Conservation (phyloP, 2,329 filamentous ascomycete genomes). For the Helicocarpus griseus region DNA sequence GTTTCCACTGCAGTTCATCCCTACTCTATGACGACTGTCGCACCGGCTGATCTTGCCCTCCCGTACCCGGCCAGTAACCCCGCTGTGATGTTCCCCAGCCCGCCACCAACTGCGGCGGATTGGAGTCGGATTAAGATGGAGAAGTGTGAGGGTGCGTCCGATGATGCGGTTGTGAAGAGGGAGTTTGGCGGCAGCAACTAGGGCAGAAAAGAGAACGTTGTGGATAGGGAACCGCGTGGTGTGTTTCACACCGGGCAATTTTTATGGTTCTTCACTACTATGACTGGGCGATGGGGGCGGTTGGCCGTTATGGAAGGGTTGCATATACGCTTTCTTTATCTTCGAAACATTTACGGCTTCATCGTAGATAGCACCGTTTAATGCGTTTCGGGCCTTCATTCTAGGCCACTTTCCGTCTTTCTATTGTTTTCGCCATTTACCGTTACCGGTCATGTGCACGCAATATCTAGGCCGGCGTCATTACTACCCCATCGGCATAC, state of each 20-base stretch:
- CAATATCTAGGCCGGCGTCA: too few species aligned
- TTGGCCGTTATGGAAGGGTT: too few species aligned
- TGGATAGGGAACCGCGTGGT: background rate
- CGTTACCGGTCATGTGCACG: too few species aligned
- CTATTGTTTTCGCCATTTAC: too few species aligned
- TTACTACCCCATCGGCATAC: too few species aligned
- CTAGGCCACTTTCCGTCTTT: too few species aligned
- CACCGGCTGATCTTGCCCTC: slow-evolving; percentile 14
- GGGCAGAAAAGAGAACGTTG: too few species aligned
- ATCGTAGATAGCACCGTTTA: too few species aligned
- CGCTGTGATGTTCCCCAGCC: slow-evolving; percentile 5
- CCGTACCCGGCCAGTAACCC: slow-evolving; percentile 9
- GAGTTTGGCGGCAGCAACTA: slow-evolving; percentile 11
- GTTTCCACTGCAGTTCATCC: background rate
- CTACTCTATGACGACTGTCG: slow-evolving; percentile 9
- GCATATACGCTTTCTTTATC: too few species aligned
- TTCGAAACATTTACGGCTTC: too few species aligned
- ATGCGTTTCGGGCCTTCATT: too few species aligned
- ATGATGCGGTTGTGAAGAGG: slow-evolving; percentile 16
- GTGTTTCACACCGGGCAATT: too few species aligned
- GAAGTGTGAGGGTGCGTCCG: slow-evolving; percentile 8
- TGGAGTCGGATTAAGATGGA: slow-evolving; percentile 21
- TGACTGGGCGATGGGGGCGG: background rate
- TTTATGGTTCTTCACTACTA: background rate
- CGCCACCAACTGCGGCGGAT: slow-evolving; percentile 10